A percentile compares a stretch with the other conserved stretches of the same genome.
Conservation (phyloP, 2,329 filamentous ascomycete genomes). For the Epichloe sibirici region DNA sequence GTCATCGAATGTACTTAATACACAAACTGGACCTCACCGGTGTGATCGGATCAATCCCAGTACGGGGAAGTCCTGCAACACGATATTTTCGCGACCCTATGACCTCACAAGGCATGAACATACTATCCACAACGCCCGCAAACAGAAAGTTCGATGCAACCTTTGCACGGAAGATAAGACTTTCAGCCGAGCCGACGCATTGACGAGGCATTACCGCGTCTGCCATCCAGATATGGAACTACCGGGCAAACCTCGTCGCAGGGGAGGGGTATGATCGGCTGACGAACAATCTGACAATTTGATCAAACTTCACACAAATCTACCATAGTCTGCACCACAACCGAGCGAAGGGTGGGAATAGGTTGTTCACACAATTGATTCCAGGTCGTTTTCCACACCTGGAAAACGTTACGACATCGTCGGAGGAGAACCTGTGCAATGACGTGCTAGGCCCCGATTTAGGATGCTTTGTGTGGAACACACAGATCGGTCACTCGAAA, state of each 20-base stretch:
- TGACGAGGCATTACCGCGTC: slow-evolving; percentile 88
- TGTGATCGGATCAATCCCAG: slow-evolving; percentile 91
- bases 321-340: too few species aligned
- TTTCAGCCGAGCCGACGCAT: slow-evolving; percentile 87
- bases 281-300: too few species aligned
- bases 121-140: slow-evolving; percentile 89
- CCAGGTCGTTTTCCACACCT: neutral
- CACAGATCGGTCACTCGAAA: slow-evolving; percentile 1
- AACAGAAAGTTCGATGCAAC: slow-evolving; percentile 88
- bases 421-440: slow-evolving; percentile 2
- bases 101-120: slow-evolving; percentile 94
- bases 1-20: slow-evolving; percentile 54
- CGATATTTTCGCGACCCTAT: slow-evolving; percentile 88
- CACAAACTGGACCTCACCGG: slow-evolving; percentile 83
- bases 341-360: too few species aligned
- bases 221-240: slow-evolving; percentile 83
- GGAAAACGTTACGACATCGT: neutral
- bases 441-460: slow-evolving; percentile 3
- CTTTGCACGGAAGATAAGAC: slow-evolving; percentile 94
- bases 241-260: slow-evolving; percentile 47
- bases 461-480: neutral
- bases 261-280: slow-evolving; percentile 8
- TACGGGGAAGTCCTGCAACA: slow-evolving; percentile 89
- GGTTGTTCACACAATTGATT: too few species aligned
- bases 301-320: too few species aligned